Conservation (phyloP, 257 asterid species). For the Solanum arcanum region DNA sequence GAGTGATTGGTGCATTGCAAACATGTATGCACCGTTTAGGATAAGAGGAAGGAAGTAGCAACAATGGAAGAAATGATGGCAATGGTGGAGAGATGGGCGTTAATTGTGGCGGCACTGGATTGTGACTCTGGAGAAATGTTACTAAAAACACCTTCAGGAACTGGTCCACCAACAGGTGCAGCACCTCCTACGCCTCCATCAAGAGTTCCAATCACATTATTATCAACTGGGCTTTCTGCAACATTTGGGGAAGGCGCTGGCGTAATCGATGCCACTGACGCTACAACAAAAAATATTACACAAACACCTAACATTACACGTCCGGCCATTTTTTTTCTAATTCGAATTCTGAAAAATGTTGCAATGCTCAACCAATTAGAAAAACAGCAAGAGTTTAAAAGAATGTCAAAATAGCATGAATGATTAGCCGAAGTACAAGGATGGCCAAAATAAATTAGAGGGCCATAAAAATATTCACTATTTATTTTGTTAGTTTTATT, state of each 20-base stretch:
- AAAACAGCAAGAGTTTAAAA: background rate
- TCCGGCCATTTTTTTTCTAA: background rate
- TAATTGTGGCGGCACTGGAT: background rate
- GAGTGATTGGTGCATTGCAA: background rate
- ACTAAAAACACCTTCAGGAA: background rate
- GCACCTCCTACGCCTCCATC: background rate
- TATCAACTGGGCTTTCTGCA: background rate
- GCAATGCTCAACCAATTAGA: background rate
- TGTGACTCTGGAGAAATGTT: background rate
- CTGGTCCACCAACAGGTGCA: background rate
- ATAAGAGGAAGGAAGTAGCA: background rate
- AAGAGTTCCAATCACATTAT: background rate
- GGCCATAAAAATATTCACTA: background rate
- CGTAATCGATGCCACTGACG: background rate
- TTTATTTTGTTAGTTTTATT: background rate
- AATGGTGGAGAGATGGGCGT: background rate
- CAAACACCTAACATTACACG: background rate
- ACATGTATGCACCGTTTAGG: background rate
- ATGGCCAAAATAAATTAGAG: background rate
- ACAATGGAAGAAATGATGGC: background rate
- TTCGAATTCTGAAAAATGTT: background rate
- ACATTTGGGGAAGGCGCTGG: background rate
- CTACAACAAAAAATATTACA: background rate
- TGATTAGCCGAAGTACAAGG: background rate
- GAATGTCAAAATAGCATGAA: background rate